A percentile compares a stretch with the other conserved stretches of the same genome.
These are phyloP conservation scores for Phyllosticta capitalensis DNA, from an alignment of 2,329 filamentous ascomycete genomes.

Conservation along the genomic window DNA sequence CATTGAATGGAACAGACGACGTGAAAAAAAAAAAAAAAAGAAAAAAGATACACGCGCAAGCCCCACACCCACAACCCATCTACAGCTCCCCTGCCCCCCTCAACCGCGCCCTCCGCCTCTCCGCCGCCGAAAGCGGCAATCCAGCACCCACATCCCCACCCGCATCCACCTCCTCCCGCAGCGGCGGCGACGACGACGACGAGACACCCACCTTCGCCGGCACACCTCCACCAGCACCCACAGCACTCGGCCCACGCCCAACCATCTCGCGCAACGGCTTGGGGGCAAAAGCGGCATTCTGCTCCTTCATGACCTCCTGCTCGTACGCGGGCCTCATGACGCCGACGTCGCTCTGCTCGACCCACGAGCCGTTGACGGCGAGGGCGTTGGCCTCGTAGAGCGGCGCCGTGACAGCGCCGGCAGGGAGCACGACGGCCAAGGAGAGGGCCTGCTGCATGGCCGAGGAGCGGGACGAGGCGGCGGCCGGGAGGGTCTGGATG, in stretches of 20 bases:
- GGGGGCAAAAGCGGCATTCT: not conserved
- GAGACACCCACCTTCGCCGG: not conserved
- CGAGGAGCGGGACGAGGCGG: conserved; percentile 40
- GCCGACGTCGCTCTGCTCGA: not conserved
- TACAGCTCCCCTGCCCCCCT: not conserved
- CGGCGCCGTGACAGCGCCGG: not conserved
- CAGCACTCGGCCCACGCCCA: not conserved
- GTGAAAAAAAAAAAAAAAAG: no score
- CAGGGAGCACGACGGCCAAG: conserved; percentile 39
- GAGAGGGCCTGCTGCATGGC: conserved; percentile 47
- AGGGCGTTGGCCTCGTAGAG: not conserved
- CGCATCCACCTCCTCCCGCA: no score
- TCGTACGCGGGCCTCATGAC: not conserved
- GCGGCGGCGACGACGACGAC: not conserved
- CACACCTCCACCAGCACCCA: not conserved
- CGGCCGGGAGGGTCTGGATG: conserved; percentile 36
- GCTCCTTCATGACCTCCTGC: not conserved
- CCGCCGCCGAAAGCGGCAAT: not conserved
- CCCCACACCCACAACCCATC: not conserved
- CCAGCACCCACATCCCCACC: not conserved
- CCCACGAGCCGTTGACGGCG: not conserved
- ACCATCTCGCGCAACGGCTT: not conserved
- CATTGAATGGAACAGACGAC: no score
- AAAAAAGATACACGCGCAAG: no score
- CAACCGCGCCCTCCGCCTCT: not conserved